Evolutionary conservation across 2,329 filamentous ascomycete species (phyloP), one percentile per base, ranked within the genome.

Genomic region (Diaporthe eres): DNA sequence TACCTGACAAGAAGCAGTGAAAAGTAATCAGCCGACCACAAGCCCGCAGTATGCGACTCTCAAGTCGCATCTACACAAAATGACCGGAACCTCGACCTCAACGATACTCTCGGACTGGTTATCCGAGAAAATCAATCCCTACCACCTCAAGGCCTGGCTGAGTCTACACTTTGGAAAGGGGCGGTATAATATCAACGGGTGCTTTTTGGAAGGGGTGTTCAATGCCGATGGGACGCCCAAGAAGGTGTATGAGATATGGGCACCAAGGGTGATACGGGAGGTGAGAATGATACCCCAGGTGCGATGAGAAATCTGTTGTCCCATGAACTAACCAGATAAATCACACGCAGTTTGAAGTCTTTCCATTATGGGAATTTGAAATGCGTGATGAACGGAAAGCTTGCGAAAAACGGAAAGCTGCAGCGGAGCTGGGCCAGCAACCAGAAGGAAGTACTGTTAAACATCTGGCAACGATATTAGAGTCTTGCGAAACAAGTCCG

Each of bases 81-180:
- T 25, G 28, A 47, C 22, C 31, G 19, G 7, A 15, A 34, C 13
- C 4, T 15, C 17, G 1, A 51, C 22, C 31, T 37, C 8, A 37
- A 51, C 63, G 12, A 53, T 17, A 25, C 28, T 51, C 22, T 68
- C 63, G 22, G 44, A 44, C 10, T 31, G 22, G 4, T 19, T 68
- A 22, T 68, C 63, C 12, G n/a, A 49, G 17, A 17, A 25, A 1
- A 22, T 71, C 9, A 53, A 71, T 42, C 72, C 55, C 31, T 8
- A 61, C 8, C 72, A 71, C n/a, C 72, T 74, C 8, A 60, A 42
- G 6, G 15, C 72, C 3, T 74, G 63, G 72, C 72, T 74, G 19
- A 49, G 34, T 17, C 42, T 74, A 34, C 28, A 51, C 12, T 74
- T 74, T 17, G 72, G 72, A 25, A 49, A 6, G 12, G 25, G 42